Evolutionary conservation across 768 basidiomycete genomes (phyloP), one percentile per base, ranked within the genome.

Genomic region (Lentinus tigrinus): DNA sequence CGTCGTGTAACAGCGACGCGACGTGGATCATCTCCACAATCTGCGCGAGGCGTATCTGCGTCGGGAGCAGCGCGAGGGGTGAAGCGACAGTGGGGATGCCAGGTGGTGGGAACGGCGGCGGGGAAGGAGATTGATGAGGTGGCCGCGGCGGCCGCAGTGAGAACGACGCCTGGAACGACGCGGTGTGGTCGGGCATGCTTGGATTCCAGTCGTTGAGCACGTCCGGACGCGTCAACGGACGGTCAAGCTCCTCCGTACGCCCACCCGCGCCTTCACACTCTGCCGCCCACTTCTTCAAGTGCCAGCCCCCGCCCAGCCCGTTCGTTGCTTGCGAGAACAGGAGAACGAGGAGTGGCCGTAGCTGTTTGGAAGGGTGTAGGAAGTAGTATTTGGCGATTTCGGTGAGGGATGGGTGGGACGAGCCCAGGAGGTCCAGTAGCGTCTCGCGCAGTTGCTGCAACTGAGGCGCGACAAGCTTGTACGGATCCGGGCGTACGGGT

Each of bases 21-120:
- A 98, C 89, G 70, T 98, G 94, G 47, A 99, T 91, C 94, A 98
- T 97, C 72, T 99, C 97, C 52, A 93, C 87, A 43, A 99, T 95
- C 67, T 96, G 94, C 4, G 95, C 96, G 34, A 99, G 84, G 28
- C 95, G 88, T 28, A 89, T 75, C 73, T 99, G 97, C 1, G 94
- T 88, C 16, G 96, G 93, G 6, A 99, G 83, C 44, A 91, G 79
- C 4, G 73, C 63, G 0, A 72, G 65, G 19, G 73, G 71, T 3
- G 68, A 66, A 8, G 72, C 52, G 66, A 72, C 56, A 1, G 74
- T 71, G 31, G 72, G 76, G 16, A 67, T 68, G 39, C 66, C 58
- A 11, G 62, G 55, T n/a, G 60, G 46, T 17, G 61, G 37, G 26
- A 47, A 26, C 19, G 66, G 69, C 3, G 61, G 68, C 56, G 72